These are phyloP conservation scores for Hyaloscypha variabilis DNA, from an alignment of 495 filamentous ascomycete genomes.

Conservation along the genomic window DNA sequence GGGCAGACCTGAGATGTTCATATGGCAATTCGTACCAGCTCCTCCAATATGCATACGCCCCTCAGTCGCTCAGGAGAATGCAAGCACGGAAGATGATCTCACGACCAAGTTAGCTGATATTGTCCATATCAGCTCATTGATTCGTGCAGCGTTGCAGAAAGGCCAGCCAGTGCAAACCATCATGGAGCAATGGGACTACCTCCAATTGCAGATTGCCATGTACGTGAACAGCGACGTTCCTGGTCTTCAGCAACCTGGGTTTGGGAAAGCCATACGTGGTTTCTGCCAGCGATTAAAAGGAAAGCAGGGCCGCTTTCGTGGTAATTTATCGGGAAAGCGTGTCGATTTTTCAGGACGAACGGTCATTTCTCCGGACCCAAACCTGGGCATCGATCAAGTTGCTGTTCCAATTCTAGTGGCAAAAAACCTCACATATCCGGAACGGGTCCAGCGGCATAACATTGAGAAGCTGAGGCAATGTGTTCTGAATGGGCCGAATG, in stretches of 20 bases:
- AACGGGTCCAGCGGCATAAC: conserved; percentile 81
- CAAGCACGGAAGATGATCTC: conserved; percentile 94
- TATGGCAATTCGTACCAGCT: conserved; percentile 95
- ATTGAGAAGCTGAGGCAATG: conserved; percentile 75
- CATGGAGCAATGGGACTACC: conserved; percentile 98
- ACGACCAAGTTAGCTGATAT: conserved; percentile 95
- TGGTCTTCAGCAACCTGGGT: conserved; percentile 73
- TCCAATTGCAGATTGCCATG: conserved; percentile 92
- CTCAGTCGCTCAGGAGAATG: conserved; percentile 86
- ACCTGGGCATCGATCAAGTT: conserved; percentile 90
- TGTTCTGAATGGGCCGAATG: conserved; percentile 69
- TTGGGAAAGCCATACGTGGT: conserved; percentile 81
- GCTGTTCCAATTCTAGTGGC: conserved; percentile 88
- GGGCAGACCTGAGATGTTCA: conserved; percentile 92
- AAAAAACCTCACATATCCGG: conserved; percentile 92
- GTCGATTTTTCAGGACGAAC: conserved; percentile 98
- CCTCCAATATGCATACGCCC: conserved; percentile 93
- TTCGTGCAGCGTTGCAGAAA: conserved; percentile 76
- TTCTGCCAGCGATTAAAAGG: conserved; percentile 96
- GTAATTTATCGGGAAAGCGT: conserved; percentile 96
- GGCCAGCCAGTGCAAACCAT: conserved; percentile 84
- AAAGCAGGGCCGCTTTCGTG: conserved; percentile 96
- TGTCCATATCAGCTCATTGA: conserved; percentile 80
- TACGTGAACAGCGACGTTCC: conserved; percentile 98
- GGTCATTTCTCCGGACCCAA: conserved; percentile 96